Percentiles rank a stretch among this genome's conserved stretches.
phyloP scores from a whole-genome alignment of 1,284 basidiomycete species.

The Kalmanozyma brasiliensis region DNA sequence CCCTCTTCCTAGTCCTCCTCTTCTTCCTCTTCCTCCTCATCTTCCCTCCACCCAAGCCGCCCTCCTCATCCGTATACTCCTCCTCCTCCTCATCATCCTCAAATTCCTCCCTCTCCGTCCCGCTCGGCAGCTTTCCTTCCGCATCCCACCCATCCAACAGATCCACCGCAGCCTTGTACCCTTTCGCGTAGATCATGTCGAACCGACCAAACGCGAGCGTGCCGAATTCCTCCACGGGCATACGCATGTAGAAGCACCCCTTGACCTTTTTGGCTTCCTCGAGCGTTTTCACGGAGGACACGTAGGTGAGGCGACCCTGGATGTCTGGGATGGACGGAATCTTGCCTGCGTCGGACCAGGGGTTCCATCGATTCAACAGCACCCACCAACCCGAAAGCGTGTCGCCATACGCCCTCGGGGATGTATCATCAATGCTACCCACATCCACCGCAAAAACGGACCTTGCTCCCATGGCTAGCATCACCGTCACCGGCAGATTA shows the following conservation, averaged over 20 bases:
- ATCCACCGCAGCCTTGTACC: slow-evolving; percentile 80
- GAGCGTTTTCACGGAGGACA: slow-evolving; percentile 91
- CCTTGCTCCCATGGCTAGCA: slow-evolving; percentile 90
- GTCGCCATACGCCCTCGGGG: slow-evolving; percentile 92
- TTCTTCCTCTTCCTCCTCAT: slow-evolving; percentile 12
- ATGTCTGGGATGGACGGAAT: slow-evolving; percentile 96
- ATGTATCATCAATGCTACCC: slow-evolving; percentile 94
- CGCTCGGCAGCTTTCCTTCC: slow-evolving; percentile 81
- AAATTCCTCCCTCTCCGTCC: slow-evolving; percentile 70
- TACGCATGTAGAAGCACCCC: slow-evolving; percentile 88
- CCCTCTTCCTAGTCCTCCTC: slow-evolving; percentile 20
- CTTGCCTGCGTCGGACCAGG: slow-evolving; percentile 75
- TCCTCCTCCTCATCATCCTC: slow-evolving; percentile 26
- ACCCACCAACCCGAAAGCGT: slow-evolving; percentile 97
- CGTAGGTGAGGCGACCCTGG: slow-evolving; percentile 93
- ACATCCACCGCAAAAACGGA: slow-evolving; percentile 96
- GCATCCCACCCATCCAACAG: slow-evolving; percentile 82
- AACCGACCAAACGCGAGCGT: slow-evolving; percentile 70
- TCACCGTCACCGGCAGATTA: slow-evolving; percentile 78
- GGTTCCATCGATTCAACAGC: slow-evolving; percentile 82
- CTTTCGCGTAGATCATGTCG: slow-evolving; percentile 77
- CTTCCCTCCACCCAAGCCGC: neutral
- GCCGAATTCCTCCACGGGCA: slow-evolving; percentile 77
- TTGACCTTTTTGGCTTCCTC: slow-evolving; percentile 91
- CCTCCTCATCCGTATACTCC: slow-evolving; percentile 15